Evolutionary conservation across 2,329 filamentous ascomycete genomes (phyloP), one percentile per base, ranked within the genome.

Genomic region (Colletotrichum sp.): DNA sequence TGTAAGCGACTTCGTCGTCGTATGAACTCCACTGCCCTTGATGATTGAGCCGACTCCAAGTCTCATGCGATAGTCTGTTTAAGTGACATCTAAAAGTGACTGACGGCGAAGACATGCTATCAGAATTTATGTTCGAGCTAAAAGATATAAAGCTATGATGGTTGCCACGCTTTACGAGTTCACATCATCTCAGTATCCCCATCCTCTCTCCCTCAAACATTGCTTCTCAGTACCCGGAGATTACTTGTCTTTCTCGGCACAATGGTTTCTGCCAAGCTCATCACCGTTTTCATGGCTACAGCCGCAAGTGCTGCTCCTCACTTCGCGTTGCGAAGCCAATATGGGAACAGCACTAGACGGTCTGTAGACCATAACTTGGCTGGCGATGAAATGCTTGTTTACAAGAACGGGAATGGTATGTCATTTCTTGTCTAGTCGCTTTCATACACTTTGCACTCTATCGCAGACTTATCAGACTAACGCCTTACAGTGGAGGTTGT

Each of bases 281-380:
- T 74, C 26, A 63, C 24, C 30, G 55, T 77, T n/a, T 8, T 74
- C 12, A 39, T 71, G 67, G 66, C 72, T 15, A 26, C 59, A 12
- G 64, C 39, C n/a, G 71, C 52, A 62, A 60, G 24, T 26, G 72
- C 75, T n/a, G 68, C 63, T 30, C 75, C 75, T 6, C 44, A 66
- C 15, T 13, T 75, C 6, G 10, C 24, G 5, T 8, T 21, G 10
- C 34, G 76, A 44, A 55, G 44, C 44, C 18, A 49, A 4, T 21
- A n/a, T 36, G 24, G 24, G 44, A 72, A 77, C 15, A 5, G 44
- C 26, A 72, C 72, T 18, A 62, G 39, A 10, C 65, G 70, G 52
- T 66, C 74, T 10, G 55, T 57, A 1, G 62, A 66, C 28, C 75
- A 32, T 59, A 32, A 13, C 8, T 34, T 77, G 21, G 30, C 24